phyloP scores from a whole-genome alignment of 2,329 filamentous ascomycete species.

The Proliferodiscus dingleyae region DNA sequence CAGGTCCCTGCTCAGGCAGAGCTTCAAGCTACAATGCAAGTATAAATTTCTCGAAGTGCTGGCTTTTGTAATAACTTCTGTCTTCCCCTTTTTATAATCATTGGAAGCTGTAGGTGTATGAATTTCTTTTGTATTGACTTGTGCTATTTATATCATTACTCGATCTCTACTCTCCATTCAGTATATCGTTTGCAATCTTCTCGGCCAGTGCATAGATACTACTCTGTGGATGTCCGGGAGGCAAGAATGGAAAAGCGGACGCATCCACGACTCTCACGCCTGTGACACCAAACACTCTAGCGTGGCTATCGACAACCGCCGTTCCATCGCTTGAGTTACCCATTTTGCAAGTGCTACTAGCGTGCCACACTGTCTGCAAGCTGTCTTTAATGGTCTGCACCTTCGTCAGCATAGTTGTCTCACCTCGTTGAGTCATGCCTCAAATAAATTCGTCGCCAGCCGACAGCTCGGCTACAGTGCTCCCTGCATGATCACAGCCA shows the following conservation, averaged over 20 bases:
- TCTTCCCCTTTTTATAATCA: no score
- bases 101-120: no score
- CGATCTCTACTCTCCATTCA: no score
- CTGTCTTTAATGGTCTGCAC: background rate
- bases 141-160: no score
- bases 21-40: no score
- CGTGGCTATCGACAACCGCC: slow-evolving; percentile 52
- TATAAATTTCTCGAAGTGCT: no score
- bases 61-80: no score
- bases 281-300: slow-evolving; percentile 50
- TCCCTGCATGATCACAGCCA: background rate
- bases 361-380: slow-evolving; percentile 1
- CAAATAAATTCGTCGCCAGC: no score
- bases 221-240: slow-evolving; percentile 5
- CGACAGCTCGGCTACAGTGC: no score
- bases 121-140: no score
- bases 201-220: background rate
- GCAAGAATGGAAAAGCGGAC: slow-evolving; percentile 43
- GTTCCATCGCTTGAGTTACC: slow-evolving; percentile 47
- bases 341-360: slow-evolving; percentile 33
- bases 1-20: background rate
- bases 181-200: no score
- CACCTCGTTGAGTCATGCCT: no score
- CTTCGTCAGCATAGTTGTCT: background rate
- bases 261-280: slow-evolving; percentile 59